These are phyloP conservation scores for Ophiostoma australiae DNA, from an alignment of 2,329 filamentous ascomycete genomes.

Conservation along the genomic window DNA sequence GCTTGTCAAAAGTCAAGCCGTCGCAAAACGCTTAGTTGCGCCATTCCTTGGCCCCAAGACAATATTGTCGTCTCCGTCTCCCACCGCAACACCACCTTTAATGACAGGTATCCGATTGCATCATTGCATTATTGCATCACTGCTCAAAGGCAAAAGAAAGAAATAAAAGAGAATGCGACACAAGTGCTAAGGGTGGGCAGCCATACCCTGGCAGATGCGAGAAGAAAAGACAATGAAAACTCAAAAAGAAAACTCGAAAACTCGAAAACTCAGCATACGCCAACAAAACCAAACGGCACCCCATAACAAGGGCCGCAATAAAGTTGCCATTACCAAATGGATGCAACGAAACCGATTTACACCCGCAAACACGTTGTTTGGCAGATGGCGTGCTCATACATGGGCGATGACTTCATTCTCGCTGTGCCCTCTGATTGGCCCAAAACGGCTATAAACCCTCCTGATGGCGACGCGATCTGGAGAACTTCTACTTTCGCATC, in stretches of 20 bases:
- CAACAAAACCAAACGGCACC: background rate
- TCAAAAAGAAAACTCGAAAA: background rate
- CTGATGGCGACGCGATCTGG: background rate
- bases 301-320: background rate
- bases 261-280: background rate
- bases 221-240: background rate
- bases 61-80: background rate
- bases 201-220: background rate
- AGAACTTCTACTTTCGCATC: slow-evolving; percentile 7
- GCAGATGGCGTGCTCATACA: slow-evolving; percentile 13
- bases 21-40: background rate
- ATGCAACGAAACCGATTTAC: background rate
- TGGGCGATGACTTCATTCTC: slow-evolving; percentile 14
- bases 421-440: background rate
- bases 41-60: slow-evolving; percentile 1
- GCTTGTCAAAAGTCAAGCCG: slow-evolving; percentile 4
- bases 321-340: background rate
- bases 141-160: background rate
- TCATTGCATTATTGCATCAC: background rate
- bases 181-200: background rate
- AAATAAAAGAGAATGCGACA: background rate
- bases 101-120: background rate
- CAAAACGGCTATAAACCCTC: background rate
- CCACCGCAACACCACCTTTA: background rate
- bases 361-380: slow-evolving; percentile 5